phyloP scores from a whole-genome alignment of 2,329 filamentous ascomycete species.

The Cladorrhinum sp. region DNA sequence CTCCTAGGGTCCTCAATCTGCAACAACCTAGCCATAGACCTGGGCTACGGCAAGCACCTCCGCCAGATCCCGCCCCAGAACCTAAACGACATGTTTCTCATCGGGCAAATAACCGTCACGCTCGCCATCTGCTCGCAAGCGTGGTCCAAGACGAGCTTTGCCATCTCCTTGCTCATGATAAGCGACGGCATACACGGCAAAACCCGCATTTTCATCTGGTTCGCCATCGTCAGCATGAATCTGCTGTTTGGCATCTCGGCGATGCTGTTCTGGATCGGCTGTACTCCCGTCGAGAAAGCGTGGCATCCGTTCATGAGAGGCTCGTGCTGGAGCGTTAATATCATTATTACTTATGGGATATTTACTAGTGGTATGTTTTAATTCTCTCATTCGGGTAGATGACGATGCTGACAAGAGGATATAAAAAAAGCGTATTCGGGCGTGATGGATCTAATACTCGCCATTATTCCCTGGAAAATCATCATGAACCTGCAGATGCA shows the following conservation, averaged over 20 bases:
- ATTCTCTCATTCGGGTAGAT: constrained; percentile 12
- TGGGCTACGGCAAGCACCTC: constrained; percentile 24
- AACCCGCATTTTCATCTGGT: constrained; percentile 24
- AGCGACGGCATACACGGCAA: constrained; percentile 18
- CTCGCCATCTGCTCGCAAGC: constrained; percentile 23
- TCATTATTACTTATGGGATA: constrained; percentile 19
- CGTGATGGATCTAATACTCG: constrained; percentile 36
- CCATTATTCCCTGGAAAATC: constrained; percentile 41
- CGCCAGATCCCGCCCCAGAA: constrained; percentile 21
- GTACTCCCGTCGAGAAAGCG: constrained; percentile 20
- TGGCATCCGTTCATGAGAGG: constrained; percentile 19
- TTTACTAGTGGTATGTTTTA: constrained; percentile 18
- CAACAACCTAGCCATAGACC: constrained; percentile 22
- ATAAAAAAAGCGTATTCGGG: constrained; percentile 17
- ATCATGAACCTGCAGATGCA: constrained; percentile 45
- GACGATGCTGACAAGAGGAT: constrained; percentile 6
- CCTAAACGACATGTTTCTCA: constrained; percentile 21
- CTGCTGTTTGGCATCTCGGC: constrained; percentile 23
- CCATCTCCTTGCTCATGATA: constrained; percentile 27
- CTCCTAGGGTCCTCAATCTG: constrained; percentile 21
- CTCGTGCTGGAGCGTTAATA: constrained; percentile 21
- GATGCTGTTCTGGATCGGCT: constrained; percentile 24
- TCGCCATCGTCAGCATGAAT: constrained; percentile 26
- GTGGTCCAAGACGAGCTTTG: constrained; percentile 29
- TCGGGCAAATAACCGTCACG: constrained; percentile 22